Evolutionary conservation across 768 basidiomycete species (phyloP).

Genomic region (Trametes sanguinea): DNA sequence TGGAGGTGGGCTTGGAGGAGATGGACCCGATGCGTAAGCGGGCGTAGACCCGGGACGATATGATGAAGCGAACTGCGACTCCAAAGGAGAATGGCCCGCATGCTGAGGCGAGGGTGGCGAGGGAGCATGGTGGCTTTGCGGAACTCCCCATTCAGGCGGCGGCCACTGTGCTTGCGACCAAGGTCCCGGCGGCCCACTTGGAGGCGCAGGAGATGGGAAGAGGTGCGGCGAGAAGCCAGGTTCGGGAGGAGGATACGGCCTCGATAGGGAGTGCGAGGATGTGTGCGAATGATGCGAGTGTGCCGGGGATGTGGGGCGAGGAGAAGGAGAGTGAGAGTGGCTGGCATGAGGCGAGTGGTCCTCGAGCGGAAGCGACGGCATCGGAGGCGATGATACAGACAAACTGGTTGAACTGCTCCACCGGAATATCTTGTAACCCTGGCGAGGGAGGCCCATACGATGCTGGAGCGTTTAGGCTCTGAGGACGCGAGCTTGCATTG

Average conservation of each 20-base stretch:
- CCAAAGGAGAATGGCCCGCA: background rate
- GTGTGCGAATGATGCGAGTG: slow-evolving; percentile 21
- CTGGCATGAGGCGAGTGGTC: slow-evolving; percentile 8
- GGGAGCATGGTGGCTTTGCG: slow-evolving; percentile 3
- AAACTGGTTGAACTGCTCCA: slow-evolving; percentile 43
- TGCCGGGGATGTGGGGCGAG: slow-evolving; percentile 18
- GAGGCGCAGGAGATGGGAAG: slow-evolving; percentile 15
- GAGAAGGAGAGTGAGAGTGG: slow-evolving; percentile 15
- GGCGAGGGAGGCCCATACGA: slow-evolving; percentile 9
- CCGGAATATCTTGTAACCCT: slow-evolving; percentile 34
- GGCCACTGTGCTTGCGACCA: slow-evolving; percentile 28
- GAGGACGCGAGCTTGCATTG: slow-evolving; percentile 15
- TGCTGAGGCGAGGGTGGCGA: background rate
- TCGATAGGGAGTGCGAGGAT: slow-evolving; percentile 12
- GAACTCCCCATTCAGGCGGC: slow-evolving; percentile 27
- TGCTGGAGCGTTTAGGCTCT: slow-evolving; percentile 11
- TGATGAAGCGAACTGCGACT: background rate
- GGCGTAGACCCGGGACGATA: slow-evolving; percentile 2
- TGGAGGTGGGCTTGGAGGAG: slow-evolving; percentile 10
- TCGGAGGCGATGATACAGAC: slow-evolving; percentile 36
- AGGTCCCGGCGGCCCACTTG: slow-evolving; percentile 4
- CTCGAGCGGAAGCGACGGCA: slow-evolving; percentile 33
- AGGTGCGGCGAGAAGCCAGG: slow-evolving; percentile 8
- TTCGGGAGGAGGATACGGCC: background rate
- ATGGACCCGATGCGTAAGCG: slow-evolving; percentile 17